phyloP scores from a whole-genome alignment of 768 basidiomycete genomes.

The Gautieria morchelliformis region DNA sequence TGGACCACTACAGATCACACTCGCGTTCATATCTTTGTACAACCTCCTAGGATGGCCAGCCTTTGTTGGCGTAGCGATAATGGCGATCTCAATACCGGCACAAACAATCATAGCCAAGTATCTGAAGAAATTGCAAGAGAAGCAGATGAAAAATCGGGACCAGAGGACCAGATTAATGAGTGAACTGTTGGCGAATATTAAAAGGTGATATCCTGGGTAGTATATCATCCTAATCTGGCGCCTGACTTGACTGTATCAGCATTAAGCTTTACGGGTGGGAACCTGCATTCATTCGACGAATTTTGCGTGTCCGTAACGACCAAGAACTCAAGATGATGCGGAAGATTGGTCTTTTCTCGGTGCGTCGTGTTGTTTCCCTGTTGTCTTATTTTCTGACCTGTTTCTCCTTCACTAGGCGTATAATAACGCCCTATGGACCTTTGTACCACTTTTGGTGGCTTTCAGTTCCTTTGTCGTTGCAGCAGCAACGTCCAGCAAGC shows the following conservation, averaged over 20 bases:
- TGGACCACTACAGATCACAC: slow-evolving; percentile 79
- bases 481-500: slow-evolving; percentile 46
- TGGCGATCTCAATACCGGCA: slow-evolving; percentile 73
- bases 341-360: slow-evolving; percentile 71
- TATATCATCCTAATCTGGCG: background rate
- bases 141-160: slow-evolving; percentile 93
- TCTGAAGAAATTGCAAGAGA: slow-evolving; percentile 67
- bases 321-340: slow-evolving; percentile 72
- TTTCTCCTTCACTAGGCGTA: slow-evolving; percentile 4
- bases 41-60: slow-evolving; percentile 86
- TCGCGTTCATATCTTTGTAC: slow-evolving; percentile 88
- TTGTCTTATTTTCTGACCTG: slow-evolving; percentile 7
- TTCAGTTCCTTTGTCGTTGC: slow-evolving; percentile 78
- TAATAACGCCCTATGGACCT: background rate
- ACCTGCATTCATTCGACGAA: slow-evolving; percentile 71
- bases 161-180: slow-evolving; percentile 80
- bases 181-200: slow-evolving; percentile 88
- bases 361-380: slow-evolving; percentile 16
- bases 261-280: slow-evolving; percentile 96
- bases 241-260: slow-evolving; percentile 25
- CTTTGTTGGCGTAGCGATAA: slow-evolving; percentile 81
- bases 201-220: slow-evolving; percentile 37
- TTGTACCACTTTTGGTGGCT: slow-evolving; percentile 50
- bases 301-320: slow-evolving; percentile 74
- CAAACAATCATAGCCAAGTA: slow-evolving; percentile 64